A percentile compares a stretch with the other conserved stretches of the same genome.
Conservation (phyloP, 148 eudicot genomes). For the Cornus suecica region DNA sequence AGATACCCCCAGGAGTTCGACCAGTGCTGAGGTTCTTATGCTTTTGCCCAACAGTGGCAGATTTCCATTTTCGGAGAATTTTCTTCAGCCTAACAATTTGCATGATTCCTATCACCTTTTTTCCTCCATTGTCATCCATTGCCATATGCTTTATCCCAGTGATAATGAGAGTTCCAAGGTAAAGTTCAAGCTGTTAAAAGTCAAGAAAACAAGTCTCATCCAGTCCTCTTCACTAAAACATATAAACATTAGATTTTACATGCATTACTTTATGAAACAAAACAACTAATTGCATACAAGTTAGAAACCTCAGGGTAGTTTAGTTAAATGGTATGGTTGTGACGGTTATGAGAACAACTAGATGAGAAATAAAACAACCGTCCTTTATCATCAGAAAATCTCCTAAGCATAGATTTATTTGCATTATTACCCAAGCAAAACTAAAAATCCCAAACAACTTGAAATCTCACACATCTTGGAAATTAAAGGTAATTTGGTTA, state of each 20-base stretch:
- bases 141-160: background rate
- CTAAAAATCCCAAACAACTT: too few relatives aligned
- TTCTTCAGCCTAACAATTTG: conserved; percentile 69
- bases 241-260: background rate
- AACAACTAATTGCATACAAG: too few relatives aligned
- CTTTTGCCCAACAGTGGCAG: conserved; percentile 35
- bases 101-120: conserved; percentile 54
- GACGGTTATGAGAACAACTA: too few relatives aligned
- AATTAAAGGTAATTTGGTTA: too few relatives aligned
- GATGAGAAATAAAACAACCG: too few relatives aligned
- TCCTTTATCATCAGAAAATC: too few relatives aligned
- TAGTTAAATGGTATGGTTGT: too few relatives aligned
- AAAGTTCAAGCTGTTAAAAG: conserved; percentile 15
- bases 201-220: conserved; percentile 17
- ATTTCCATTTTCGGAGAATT: conserved; percentile 61
- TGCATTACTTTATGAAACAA: background rate
- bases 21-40: background rate
- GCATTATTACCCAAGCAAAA: too few relatives aligned
- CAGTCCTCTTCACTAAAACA: conserved; percentile 17
- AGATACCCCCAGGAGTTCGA: conserved; percentile 26
- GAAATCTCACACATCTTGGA: too few relatives aligned
- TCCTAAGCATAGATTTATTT: too few relatives aligned
- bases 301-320: too few relatives aligned
- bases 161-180: conserved; percentile 1
- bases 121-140: conserved; percentile 52